Conservation (phyloP, 352 stramenopile genomes). For the Phytophthora brassicae region DNA sequence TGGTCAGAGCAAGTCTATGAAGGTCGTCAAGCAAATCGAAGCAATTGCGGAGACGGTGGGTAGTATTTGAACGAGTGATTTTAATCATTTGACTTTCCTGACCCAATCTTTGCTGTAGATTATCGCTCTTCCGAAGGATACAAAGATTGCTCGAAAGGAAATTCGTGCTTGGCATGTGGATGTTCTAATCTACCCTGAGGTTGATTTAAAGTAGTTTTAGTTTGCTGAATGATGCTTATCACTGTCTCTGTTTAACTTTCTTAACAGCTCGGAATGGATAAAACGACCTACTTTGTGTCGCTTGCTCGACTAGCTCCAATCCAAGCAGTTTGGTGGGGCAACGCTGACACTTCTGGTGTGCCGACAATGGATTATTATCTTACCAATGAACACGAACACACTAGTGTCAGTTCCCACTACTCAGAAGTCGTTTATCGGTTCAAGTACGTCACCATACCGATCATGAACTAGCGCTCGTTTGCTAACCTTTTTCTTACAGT, state of each 20-base stretch:
- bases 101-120: conserved; percentile 33
- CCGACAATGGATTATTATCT: conserved; percentile 72
- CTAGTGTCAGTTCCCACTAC: conserved; percentile 51
- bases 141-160: conserved; percentile 44
- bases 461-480: not conserved
- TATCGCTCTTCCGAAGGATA: conserved; percentile 50
- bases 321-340: conserved; percentile 78
- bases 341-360: conserved; percentile 70
- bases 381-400: conserved; percentile 66
- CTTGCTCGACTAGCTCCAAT: conserved; percentile 63
- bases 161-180: conserved; percentile 57
- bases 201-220: conserved; percentile 19
- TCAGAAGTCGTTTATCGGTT: conserved; percentile 59
- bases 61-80: not conserved
- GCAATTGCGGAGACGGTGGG: conserved; percentile 51
- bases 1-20: conserved; percentile 60
- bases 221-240: not conserved
- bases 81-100: not conserved
- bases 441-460: conserved; percentile 40
- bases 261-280: conserved; percentile 72
- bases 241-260: conserved; percentile 3
- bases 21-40: conserved; percentile 39
- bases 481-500: conserved; percentile 25
- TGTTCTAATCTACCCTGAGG: conserved; percentile 73
- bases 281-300: conserved; percentile 76